Conservation (phyloP, 2,329 filamentous ascomycete species). For the Aspergillus terreus region DNA sequence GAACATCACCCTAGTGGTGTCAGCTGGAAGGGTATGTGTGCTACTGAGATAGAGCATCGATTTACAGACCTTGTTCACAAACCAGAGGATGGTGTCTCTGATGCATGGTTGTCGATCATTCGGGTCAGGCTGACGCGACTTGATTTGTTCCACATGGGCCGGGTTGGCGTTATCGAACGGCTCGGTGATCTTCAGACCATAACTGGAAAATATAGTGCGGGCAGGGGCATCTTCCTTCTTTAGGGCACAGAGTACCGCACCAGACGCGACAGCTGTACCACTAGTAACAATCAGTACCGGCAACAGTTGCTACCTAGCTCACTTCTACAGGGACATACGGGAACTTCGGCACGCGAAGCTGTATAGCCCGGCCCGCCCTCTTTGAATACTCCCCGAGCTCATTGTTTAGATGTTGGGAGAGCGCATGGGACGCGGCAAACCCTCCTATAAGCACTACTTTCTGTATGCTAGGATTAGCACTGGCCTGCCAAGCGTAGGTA, state of each 20-base stretch:
- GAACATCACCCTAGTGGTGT: too few species aligned
- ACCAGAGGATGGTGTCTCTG: too few species aligned
- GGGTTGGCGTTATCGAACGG: constrained; percentile 9
- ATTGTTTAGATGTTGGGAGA: constrained; percentile 17
- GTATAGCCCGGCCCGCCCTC: background rate
- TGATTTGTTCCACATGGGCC: constrained; percentile 9
- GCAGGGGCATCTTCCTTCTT: constrained; percentile 25
- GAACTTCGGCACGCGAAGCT: constrained; percentile 1
- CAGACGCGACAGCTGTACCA: constrained; percentile 25
- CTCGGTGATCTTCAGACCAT: constrained; percentile 22
- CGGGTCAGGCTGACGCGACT: constrained; percentile 3
- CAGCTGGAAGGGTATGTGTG: too few species aligned
- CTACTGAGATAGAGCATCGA: too few species aligned
- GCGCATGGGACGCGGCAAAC: constrained; percentile 26
- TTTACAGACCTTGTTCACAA: too few species aligned
- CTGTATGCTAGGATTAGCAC: constrained; percentile 5
- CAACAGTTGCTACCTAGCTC: background rate
- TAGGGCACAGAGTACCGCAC: constrained; percentile 27
- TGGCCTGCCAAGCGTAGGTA: background rate
- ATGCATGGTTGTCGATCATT: constrained; percentile 14
- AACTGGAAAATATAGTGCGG: constrained; percentile 25
- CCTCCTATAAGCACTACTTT: constrained; percentile 31
- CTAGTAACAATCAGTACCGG: constrained; percentile 6
- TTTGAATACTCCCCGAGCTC: background rate
- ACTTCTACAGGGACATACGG: background rate